phyloP scores from a whole-genome alignment of 2,329 filamentous ascomycete species.

The Phoma sp. region DNA sequence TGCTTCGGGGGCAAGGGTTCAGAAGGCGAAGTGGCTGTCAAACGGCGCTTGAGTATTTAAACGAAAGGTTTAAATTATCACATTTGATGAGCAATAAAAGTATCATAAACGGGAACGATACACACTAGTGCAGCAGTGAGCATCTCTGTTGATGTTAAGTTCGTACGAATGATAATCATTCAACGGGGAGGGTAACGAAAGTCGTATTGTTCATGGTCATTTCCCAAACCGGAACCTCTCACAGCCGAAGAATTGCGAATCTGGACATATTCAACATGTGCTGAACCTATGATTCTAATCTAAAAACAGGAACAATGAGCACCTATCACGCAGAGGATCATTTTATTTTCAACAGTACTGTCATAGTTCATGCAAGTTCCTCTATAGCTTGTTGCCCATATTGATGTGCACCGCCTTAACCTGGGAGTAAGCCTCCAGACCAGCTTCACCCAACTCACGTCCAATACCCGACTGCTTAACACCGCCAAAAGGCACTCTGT shows the following conservation, averaged over 20 bases:
- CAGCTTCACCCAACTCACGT: conserved; percentile 54
- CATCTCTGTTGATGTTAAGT: not conserved
- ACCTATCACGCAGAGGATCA: not conserved
- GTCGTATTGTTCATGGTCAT: no score
- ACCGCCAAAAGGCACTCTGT: conserved; percentile 12
- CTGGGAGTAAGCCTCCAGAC: conserved; percentile 18
- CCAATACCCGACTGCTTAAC: conserved; percentile 50
- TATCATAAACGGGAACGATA: not conserved
- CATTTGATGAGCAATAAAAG: not conserved
- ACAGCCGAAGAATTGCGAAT: no score
- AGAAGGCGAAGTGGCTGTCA: conserved; percentile 8
- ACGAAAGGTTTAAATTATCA: not conserved
- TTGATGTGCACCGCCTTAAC: conserved; percentile 22
- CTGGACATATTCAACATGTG: no score
- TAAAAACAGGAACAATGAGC: not conserved
- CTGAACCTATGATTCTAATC: not conserved
- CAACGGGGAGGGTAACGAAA: no score
- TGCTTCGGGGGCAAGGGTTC: not conserved
- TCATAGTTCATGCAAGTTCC: not conserved
- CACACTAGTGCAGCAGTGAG: not conserved
- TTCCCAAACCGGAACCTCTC: no score
- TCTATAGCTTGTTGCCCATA: conserved; percentile 18
- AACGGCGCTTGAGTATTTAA: not conserved
- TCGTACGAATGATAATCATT: not conserved
- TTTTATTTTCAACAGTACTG: not conserved